Conservation (phyloP, 805 yeast genomes). For the Nakazawaea pomicola region DNA sequence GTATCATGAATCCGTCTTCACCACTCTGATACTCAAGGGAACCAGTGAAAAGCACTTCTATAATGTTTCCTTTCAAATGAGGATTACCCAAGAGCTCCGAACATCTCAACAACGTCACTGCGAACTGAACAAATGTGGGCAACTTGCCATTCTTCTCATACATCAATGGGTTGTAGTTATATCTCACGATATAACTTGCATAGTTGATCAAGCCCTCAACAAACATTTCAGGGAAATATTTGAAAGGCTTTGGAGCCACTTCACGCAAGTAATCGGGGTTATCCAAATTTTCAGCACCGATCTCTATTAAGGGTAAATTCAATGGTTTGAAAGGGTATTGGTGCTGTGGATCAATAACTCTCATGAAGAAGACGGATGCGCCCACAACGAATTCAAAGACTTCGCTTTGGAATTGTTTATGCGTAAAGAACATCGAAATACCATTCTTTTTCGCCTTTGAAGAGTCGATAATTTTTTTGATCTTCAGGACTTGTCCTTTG, state of each 20-base stretch:
- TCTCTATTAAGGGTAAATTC: constrained; percentile 52
- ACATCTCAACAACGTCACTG: constrained; percentile 72
- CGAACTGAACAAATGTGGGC: constrained; percentile 59
- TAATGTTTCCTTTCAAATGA: constrained; percentile 80
- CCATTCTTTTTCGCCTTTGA: constrained; percentile 48
- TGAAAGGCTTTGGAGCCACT: constrained; percentile 71
- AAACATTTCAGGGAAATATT: constrained; percentile 78
- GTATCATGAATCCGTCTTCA: constrained; percentile 69
- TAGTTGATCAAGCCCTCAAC: constrained; percentile 79
- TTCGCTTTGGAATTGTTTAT: constrained; percentile 54
- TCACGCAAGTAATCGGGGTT: constrained; percentile 66
- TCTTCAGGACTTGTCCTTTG: constrained; percentile 23
- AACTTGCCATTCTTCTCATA: constrained; percentile 39
- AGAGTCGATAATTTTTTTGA: constrained; percentile 28
- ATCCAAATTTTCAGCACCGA: constrained; percentile 57
- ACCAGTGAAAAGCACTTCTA: constrained; percentile 78
- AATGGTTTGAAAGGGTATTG: constrained; percentile 49
- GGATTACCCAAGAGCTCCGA: constrained; percentile 88
- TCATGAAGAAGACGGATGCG: constrained; percentile 62
- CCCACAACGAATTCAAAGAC: constrained; percentile 78
- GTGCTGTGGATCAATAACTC: constrained; percentile 70
- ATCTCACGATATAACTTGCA: constrained; percentile 55
- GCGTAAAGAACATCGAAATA: constrained; percentile 56
- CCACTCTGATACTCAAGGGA: constrained; percentile 50
- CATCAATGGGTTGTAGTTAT: constrained; percentile 52